Evolutionary conservation across 169 alveolate species (phyloP).

Genomic region (Eimeria acervulina): DNA sequence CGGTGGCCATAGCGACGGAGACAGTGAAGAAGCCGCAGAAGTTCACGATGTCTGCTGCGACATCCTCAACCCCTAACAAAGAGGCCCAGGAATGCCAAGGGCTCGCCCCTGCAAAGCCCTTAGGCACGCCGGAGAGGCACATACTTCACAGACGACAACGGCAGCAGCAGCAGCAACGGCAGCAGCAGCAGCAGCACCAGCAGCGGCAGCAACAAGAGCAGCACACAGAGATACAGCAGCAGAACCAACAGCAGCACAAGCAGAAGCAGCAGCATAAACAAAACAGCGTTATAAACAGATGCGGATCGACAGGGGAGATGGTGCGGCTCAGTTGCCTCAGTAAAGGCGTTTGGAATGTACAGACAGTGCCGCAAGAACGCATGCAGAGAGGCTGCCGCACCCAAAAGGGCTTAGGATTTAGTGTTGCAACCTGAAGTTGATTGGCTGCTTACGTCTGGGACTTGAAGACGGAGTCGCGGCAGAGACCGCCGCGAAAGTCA

Average conservation of each 20-base stretch:
- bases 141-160: background rate
- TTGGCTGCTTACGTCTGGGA: conserved; percentile 25
- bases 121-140: conserved; percentile 51
- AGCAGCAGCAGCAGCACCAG: background rate
- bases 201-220: background rate
- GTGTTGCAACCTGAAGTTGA: background rate
- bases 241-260: background rate
- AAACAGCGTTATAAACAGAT: background rate
- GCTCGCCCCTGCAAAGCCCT: conserved; percentile 58
- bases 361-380: too few species aligned
- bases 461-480: conserved; percentile 31
- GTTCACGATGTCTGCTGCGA: background rate
- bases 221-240: background rate
- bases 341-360: too few species aligned
- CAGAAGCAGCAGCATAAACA: background rate
- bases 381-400: too few species aligned
- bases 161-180: background rate
- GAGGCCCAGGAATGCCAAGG: conserved; percentile 35
- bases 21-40: background rate
- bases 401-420: too few species aligned
- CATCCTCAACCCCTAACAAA: background rate
- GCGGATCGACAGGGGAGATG: too few species aligned
- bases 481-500: conserved; percentile 46
- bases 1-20: conserved; percentile 34
- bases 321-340: too few species aligned